These are phyloP conservation scores for Dactylellina sp. DNA, from an alignment of 2,329 filamentous ascomycete species.

Conservation along the genomic window DNA sequence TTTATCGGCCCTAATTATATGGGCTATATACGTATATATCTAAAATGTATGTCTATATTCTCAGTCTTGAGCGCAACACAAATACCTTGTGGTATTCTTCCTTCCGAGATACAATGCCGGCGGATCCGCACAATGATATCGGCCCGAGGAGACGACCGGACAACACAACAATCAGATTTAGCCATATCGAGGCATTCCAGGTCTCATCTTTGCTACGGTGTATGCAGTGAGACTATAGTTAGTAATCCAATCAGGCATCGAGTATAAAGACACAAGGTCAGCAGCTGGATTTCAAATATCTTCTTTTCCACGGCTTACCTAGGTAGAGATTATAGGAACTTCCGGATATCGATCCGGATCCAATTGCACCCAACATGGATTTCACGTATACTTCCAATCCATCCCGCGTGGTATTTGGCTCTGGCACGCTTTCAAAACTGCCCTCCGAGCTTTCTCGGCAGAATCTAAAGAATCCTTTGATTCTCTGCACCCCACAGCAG, in stretches of 20 bases:
- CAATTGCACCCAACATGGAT: constrained; percentile 25
- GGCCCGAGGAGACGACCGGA: constrained; percentile 44
- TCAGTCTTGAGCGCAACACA: constrained; percentile 8
- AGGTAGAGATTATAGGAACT: too few species aligned
- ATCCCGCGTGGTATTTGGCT: constrained; percentile 70
- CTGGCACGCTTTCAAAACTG: constrained; percentile 68
- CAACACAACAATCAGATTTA: constrained; percentile 21
- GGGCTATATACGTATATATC: neutral
- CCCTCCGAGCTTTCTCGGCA: constrained; percentile 66
- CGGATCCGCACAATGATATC: constrained; percentile 12
- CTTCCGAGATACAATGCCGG: constrained; percentile 49
- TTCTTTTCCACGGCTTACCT: too few species aligned
- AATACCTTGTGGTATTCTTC: constrained; percentile 30
- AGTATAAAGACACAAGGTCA: too few species aligned
- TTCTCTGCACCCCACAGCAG: constrained; percentile 71
- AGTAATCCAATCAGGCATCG: too few species aligned
- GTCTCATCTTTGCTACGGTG: neutral
- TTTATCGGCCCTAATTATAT: too few species aligned
- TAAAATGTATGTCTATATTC: neutral
- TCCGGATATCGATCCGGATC: neutral
- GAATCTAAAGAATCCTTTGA: constrained; percentile 67
- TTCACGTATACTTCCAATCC: constrained; percentile 71
- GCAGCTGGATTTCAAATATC: too few species aligned
- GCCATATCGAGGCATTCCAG: neutral
- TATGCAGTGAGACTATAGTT: too few species aligned